Evolutionary conservation across 495 filamentous ascomycete genomes (phyloP), one percentile per base, ranked within the genome.

Genomic region (Xylaria telfairii): DNA sequence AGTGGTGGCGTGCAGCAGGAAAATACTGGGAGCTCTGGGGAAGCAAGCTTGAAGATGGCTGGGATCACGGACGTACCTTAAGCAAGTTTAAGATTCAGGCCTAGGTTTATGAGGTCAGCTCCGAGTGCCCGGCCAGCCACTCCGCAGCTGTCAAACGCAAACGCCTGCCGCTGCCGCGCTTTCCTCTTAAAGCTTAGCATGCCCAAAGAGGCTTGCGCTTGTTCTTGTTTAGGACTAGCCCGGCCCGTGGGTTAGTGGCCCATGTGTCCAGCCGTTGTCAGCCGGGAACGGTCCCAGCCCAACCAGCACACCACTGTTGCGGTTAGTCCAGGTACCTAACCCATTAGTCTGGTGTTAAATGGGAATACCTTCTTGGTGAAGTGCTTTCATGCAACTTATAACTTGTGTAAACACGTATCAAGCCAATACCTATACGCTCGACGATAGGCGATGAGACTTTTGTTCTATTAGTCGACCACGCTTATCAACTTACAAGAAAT

Each of bases 81-180:
- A 57, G 54, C 54, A 37, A 42, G 57, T 63, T 69, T 69, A 37
- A 42, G 57, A 69, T 69, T 69, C 67, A 24, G 67, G 67, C 57
- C 34, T 34, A 44, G 44, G 39, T 42, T 51, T 63, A 64, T 69
- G 67, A 69, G 67, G 67, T 69, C 67, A 69, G 54, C 44, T 69
- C 67, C 59, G 57, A 42, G 46, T 44, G 26, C 56, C 67, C 67
- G 61, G 67, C 57, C 57, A 69, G 47, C 64, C 64, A 54, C 62
- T 21, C 65, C 41, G 26, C 65, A 68, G 53, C 65, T 60, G 65
- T 57, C 65, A 67, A 57, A 30, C 34, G 59, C 10, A 7, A 26
- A 61, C 57, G 57, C 37, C 57, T 61, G 24, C 32, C 37, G 57
- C 57, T 12, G 34, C 37, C 37, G 19, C 41, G 34, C 46, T 46